Evolutionary conservation across 1,139 yeast species (phyloP), one percentile per base, ranked within the genome.

Genomic region (Nakaseomyces sp.): DNA sequence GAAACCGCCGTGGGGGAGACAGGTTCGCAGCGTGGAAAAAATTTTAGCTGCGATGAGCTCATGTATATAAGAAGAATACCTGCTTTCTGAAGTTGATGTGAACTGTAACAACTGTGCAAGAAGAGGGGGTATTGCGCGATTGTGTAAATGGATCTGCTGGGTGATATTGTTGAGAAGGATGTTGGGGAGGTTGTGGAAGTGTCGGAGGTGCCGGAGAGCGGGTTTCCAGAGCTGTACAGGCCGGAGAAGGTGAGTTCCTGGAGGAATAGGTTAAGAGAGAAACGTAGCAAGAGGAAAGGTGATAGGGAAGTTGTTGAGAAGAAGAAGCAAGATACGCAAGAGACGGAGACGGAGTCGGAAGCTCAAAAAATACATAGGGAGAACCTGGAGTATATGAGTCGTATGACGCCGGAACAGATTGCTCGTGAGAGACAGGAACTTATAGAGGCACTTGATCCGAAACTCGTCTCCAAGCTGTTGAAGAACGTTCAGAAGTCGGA

Each of bases 361-460:
- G 76, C 81, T 1, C 89, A 81, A 53, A 73, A 75, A 56, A 85
- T 89, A 29, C 91, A 86, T 60, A 61, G 73, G 45, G 96, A 89
- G 56, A 89, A 89, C 61, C 60, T 83, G 50, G 76, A 77, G 37
- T 69, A 72, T 42, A 62, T 91, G 46, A 66, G 79, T 19, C 60
- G 65, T 13, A 82, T 89, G 93, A 68, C 81, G 2, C 71, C 70
- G 2, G 81, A 74, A 19, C 89, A 89, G 55, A 74, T 86, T 25
- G 70, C 72, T 24, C 64, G 68, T 37, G 94, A 86, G 54, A 71
- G 77, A 50, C 75, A 76, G 50, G 95, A 86, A 54, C 64, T 91
- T 33, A 52, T 86, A 45, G 73, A 73, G 12, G 70, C 74, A 1
- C 69, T 89, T 61, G 81, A 86, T 59, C 94, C 95, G 0, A 71